phyloP scores from a whole-genome alignment of 441 rosid species.

The Syzygium syzygioides region DNA sequence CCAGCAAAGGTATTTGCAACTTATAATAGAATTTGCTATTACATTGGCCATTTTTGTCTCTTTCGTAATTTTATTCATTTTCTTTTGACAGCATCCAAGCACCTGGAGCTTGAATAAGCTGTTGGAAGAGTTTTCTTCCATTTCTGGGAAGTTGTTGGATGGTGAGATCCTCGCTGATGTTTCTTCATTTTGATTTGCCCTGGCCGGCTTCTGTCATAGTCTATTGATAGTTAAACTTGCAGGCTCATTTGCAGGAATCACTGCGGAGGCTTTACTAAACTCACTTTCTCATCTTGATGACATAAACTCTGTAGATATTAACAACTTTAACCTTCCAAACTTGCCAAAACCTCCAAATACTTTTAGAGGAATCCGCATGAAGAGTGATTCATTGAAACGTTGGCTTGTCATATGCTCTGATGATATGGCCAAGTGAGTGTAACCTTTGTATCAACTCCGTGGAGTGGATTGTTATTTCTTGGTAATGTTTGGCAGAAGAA shows the following conservation, averaged over 20 bases:
- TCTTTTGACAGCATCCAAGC: conserved; percentile 66
- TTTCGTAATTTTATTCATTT: conserved; percentile 18
- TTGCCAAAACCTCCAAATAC: conserved; percentile 76
- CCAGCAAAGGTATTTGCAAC: conserved; percentile 50
- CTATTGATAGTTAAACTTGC: conserved; percentile 14
- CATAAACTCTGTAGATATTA: conserved; percentile 45
- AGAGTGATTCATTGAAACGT: conserved; percentile 57
- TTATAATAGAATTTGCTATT: conserved; percentile 3
- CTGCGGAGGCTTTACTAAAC: conserved; percentile 40
- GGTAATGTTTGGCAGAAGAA: background rate
- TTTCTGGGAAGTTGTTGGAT: conserved; percentile 59
- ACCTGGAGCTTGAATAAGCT: conserved; percentile 70
- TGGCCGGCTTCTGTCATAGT: background rate
- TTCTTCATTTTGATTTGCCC: background rate
- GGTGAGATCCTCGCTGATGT: conserved; percentile 42
- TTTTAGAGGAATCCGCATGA: conserved; percentile 82
- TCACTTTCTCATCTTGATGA: conserved; percentile 57
- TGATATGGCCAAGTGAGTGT: conserved; percentile 67
- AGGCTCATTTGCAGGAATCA: conserved; percentile 56
- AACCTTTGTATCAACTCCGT: conserved; percentile 1
- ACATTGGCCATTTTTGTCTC: conserved; percentile 3
- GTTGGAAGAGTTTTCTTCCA: conserved; percentile 49
- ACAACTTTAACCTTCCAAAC: conserved; percentile 56
- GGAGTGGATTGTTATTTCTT: background rate
- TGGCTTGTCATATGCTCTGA: conserved; percentile 93